Evolutionary conservation across 75 land plant genomes (phyloP), one percentile per base, ranked within the genome.

Genomic region (Sequoiadendron giganteum): DNA sequence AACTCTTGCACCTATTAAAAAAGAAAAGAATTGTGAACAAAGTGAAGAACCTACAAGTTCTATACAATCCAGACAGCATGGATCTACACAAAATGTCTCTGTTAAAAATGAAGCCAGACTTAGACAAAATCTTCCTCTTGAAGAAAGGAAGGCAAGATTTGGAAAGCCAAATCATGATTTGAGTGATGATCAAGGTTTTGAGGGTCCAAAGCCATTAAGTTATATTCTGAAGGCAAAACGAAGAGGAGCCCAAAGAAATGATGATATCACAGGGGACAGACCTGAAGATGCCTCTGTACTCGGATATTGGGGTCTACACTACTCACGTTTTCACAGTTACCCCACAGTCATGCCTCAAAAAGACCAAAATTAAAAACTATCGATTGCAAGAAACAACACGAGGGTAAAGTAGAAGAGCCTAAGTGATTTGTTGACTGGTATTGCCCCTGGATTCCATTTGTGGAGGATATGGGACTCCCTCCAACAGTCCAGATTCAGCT

Each of bases 401-500:
- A n/a, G n/a, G n/a, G n/a, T n/a, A n/a, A n/a, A n/a, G n/a, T n/a
- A n/a, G n/a, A n/a, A n/a, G n/a, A n/a, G n/a, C n/a, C n/a, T n/a
- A n/a, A n/a, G n/a, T n/a, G n/a, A n/a, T n/a, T n/a, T n/a, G n/a
- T n/a, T n/a, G n/a, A n/a, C n/a, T n/a, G n/a, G n/a, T n/a, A n/a
- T n/a, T n/a, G n/a, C n/a, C n/a, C n/a, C 15, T 34, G 38, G 49
- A 80, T 39, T 16, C 86, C 10, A 86, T 88, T 49, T 76, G 88
- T 30, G 95, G 90, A 15, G 94, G 95, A 77, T 83, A 34, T 88
- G 93, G 92, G 7, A 93, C 95, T 85, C 95, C 95, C 36, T 87
- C 91, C 16, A 95, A 95, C 76, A 97, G 98, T 84, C 99, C 99
- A 40, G 99, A 97, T 2, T 84, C 97, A 75, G 82, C 90, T 3